Evolutionary conservation across 2,329 filamentous ascomycete genomes (phyloP), one percentile per base, ranked within the genome.

Genomic region (Scedosporium apiospermum): DNA sequence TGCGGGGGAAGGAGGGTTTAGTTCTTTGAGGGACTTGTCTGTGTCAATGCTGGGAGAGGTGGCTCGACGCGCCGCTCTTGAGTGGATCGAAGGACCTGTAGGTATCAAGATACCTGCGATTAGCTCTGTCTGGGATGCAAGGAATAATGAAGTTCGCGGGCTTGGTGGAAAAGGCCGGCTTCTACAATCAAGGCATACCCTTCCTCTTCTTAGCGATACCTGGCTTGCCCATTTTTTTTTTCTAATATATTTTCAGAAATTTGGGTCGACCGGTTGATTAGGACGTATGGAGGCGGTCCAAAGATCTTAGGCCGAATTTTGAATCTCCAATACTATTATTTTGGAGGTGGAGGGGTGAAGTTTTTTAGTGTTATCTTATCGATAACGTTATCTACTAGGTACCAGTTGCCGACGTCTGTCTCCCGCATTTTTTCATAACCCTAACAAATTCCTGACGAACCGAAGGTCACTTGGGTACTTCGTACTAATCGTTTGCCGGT

Each of bases 11-110:
- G 51, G 51, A 30, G 80, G 77, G 64, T 80, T 76, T 64, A 82
- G 74, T 44, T 84, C 76, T 71, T 88, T 88, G 23, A 90, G 78
- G 6, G 87, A 88, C 75, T 89, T 89, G 79, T 90, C 87, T 53
- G 84, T 83, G 74, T 89, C 77, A 73, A 90, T 86, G 69, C 85
- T 80, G 27, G 88, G 87, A 3, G 88, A 89, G 16, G 85, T 84
- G 57, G 86, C 89, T 66, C 90, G 86, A 70, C 89, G 84, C 49
- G 88, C 88, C 64, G 88, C 88, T 66, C 90, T 88, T 61, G 90
- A 93, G 77, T 88, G 88, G 63, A 85, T 74, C 4, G 88, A 90
- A 46, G 80, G 78, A 62, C 77, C 86, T 89, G 14, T 21, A 18
- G 6, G 27, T 6, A 10, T 23, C 3, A 1, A 14, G 27, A 9